Base-by-base conservation (phyloP, 768 basidiomycete genomes). In the Hortiboletus flavorubellus region DNA sequence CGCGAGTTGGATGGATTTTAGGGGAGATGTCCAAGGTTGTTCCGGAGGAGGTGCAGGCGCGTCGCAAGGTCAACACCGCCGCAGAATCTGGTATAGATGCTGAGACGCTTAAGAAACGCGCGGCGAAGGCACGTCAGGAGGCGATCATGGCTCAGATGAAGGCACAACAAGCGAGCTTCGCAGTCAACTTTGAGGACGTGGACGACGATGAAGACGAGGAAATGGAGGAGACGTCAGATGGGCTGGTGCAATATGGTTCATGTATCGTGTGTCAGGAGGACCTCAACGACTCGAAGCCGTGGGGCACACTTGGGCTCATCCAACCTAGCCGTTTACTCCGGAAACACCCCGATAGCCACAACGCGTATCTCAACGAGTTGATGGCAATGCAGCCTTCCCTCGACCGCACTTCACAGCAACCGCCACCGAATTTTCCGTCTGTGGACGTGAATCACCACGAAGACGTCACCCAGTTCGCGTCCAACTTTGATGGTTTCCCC, bases 181-280 rank as follows among this genome's bases (percentile, higher is more conserved):
- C 91, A 3, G 79, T 83, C 66, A 89, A 86, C 60, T 86, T 90
- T 54, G 85, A 85, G 46, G 88, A 91, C 48, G 86, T 83, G 7
- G 87, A 86, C 7, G 91, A 91, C 6, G 82, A 82, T 2, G 80
- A 82, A 7, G 82, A 80, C 64, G 76, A 76, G 34, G 80, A 80
- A 9, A 66, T 72, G 63, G 75, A 72, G 5, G 75, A 75, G 37
- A 73, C 78, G 8, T 73, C 71, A 2, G 79, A 79, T 16, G 75
- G 78, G 45, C 66, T 78, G 21, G 67, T 80, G 3, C 86, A 87
- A 12, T 87, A 85, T 56, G 96, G 96, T 3, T 89, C 87, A n/a
- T 99, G 97, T 68, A 98, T 99, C 58, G 94, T 98, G 10, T 99
- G 97, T 62, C 97, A 98, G 68, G 97, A 98, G 67, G 91, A 94